phyloP scores from a whole-genome alignment of 129 eudicot genomes.

The Centrapalus pauciflorus region DNA sequence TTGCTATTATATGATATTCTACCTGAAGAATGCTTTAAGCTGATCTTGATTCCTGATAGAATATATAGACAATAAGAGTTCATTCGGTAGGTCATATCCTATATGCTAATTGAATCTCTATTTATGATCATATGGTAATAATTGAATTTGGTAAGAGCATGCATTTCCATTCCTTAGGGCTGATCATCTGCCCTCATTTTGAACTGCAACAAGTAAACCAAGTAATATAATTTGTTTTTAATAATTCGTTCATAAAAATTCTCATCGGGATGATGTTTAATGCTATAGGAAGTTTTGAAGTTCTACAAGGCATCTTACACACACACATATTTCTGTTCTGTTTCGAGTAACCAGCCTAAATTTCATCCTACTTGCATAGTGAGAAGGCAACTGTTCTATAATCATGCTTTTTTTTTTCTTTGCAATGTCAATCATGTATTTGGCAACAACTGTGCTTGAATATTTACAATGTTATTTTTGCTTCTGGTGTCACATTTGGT shows the following conservation, averaged over 20 bases:
- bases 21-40: background rate
- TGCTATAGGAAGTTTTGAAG: background rate
- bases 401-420: too few relatives aligned
- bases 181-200: background rate
- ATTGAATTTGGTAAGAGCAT: background rate
- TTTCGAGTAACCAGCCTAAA: too few relatives aligned
- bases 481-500: too few relatives aligned
- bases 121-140: background rate
- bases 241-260: too few relatives aligned
- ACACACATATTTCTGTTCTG: too few relatives aligned
- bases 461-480: too few relatives aligned
- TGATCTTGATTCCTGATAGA: background rate
- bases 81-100: background rate
- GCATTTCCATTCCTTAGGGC: too few relatives aligned
- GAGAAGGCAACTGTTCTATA: too few relatives aligned
- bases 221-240: too few relatives aligned
- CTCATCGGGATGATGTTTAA: background rate
- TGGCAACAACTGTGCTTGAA: too few relatives aligned
- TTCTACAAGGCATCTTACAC: background rate
- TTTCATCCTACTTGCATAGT: too few relatives aligned
- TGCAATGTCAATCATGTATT: too few relatives aligned
- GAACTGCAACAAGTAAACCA: background rate
- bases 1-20: background rate
- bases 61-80: background rate
- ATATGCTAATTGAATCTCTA: slow-evolving; percentile 10